These are phyloP conservation scores for Penicillium riverlandense DNA, from an alignment of 495 filamentous ascomycete genomes.

Conservation along the genomic window DNA sequence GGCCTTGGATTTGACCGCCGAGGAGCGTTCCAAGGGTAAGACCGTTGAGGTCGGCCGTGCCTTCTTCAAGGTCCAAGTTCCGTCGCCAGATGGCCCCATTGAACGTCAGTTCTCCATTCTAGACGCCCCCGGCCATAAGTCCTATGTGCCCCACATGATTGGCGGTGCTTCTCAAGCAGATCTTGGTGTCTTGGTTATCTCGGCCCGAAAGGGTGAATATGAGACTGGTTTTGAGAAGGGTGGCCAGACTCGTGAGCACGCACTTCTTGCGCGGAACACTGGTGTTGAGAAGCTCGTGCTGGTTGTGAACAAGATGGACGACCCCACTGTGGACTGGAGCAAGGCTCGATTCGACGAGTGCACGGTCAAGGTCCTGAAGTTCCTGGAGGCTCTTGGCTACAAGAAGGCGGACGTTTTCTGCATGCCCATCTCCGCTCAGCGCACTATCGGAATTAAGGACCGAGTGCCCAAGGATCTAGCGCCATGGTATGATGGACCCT, in stretches of 20 bases:
- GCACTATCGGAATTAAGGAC: slow-evolving; percentile 78
- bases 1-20: slow-evolving; percentile 93
- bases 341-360: slow-evolving; percentile 89
- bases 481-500: slow-evolving; percentile 87
- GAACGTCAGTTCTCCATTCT: slow-evolving; percentile 73
- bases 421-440: slow-evolving; percentile 95
- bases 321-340: slow-evolving; percentile 91
- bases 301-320: slow-evolving; percentile 98
- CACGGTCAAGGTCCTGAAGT: slow-evolving; percentile 76
- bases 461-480: slow-evolving; percentile 68
- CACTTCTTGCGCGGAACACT: slow-evolving; percentile 94
- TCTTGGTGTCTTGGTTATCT: slow-evolving; percentile 93
- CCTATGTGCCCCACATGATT: slow-evolving; percentile 93
- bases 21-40: slow-evolving; percentile 95
- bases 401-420: slow-evolving; percentile 88
- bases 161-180: slow-evolving; percentile 95
- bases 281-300: slow-evolving; percentile 92
- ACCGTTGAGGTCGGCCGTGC: slow-evolving; percentile 96
- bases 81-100: slow-evolving; percentile 34
- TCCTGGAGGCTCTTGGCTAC: slow-evolving; percentile 87
- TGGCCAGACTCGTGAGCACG: slow-evolving; percentile 95
- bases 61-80: slow-evolving; percentile 89
- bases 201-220: slow-evolving; percentile 95
- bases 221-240: slow-evolving; percentile 99
- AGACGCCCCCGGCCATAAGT: slow-evolving; percentile 95